A percentile compares a stretch with the other conserved stretches of the same genome.
Conservation (phyloP, 331 rosid species). For the Erythrophleum ivorense region DNA sequence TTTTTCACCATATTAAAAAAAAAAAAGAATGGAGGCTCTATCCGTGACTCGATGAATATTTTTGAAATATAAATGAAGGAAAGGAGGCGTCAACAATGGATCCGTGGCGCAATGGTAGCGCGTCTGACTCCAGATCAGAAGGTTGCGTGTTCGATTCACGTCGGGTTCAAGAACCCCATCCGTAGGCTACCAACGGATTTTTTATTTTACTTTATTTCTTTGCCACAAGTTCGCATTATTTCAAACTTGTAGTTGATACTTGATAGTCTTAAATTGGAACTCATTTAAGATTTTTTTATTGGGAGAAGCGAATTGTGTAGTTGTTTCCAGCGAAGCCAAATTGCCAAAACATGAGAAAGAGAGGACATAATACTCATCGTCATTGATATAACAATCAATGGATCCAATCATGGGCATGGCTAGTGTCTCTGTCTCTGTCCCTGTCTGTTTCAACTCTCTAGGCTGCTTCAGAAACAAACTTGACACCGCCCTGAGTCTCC, state of each 20-base stretch:
- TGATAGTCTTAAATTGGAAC: not conserved
- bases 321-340: slow-evolving; percentile 23
- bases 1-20: no score
- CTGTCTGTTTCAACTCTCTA: not conserved
- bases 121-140: slow-evolving; percentile 99
- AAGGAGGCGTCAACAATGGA: slow-evolving; percentile 41
- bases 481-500: not conserved
- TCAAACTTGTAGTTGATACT: not conserved
- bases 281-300: not conserved
- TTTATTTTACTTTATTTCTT: not conserved
- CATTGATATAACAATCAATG: not conserved
- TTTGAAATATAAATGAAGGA: no score
- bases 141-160: slow-evolving; percentile 99
- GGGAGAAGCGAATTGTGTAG: not conserved
- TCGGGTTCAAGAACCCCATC: slow-evolving; percentile 60
- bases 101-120: slow-evolving; percentile 99
- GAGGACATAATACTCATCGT: not conserved
- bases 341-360: not conserved
- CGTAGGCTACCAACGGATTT: not conserved
- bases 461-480: not conserved
- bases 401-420: slow-evolving; percentile 9
- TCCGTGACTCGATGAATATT: no score
- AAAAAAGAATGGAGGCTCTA: no score
- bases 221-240: not conserved
- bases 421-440: not conserved